Conservation (phyloP, 495 filamentous ascomycete species). For the Tuber aestivum region DNA sequence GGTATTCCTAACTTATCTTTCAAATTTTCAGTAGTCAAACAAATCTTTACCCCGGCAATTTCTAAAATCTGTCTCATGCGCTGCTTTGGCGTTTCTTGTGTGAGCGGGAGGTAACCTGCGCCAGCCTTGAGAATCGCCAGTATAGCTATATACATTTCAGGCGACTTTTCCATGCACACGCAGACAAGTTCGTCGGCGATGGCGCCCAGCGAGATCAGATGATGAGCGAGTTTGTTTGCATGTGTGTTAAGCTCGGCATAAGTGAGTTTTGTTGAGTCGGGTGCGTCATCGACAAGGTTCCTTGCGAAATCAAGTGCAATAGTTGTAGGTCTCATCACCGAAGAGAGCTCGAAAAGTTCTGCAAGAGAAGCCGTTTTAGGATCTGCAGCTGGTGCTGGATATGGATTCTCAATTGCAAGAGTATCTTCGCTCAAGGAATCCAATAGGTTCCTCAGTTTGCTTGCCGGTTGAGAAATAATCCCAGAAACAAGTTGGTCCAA, state of each 20-base stretch:
- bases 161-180: conserved; percentile 65
- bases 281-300: conserved; percentile 42
- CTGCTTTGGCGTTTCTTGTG: conserved; percentile 56
- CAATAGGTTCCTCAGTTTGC: conserved; percentile 17
- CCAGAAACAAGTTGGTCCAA: conserved; percentile 51
- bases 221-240: conserved; percentile 60
- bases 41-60: conserved; percentile 48
- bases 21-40: conserved; percentile 37
- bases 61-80: conserved; percentile 53
- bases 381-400: conserved; percentile 35
- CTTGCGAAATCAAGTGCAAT: conserved; percentile 58
- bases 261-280: conserved; percentile 48
- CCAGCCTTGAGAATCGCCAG: conserved; percentile 67
- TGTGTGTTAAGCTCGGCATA: conserved; percentile 58
- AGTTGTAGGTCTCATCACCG: conserved; percentile 47
- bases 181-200: conserved; percentile 54
- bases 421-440: conserved; percentile 42
- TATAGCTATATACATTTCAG: conserved; percentile 62
- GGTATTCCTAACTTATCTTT: conserved; percentile 24
- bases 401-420: conserved; percentile 55
- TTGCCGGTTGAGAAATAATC: conserved; percentile 47
- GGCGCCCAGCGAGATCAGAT: conserved; percentile 49
- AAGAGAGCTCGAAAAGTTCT: conserved; percentile 52
- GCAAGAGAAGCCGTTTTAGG: conserved; percentile 45
- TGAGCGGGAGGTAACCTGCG: conserved; percentile 66